Base-by-base conservation (phyloP, 1,139 yeast genomes). In the Sugiyamaella japonica region DNA sequence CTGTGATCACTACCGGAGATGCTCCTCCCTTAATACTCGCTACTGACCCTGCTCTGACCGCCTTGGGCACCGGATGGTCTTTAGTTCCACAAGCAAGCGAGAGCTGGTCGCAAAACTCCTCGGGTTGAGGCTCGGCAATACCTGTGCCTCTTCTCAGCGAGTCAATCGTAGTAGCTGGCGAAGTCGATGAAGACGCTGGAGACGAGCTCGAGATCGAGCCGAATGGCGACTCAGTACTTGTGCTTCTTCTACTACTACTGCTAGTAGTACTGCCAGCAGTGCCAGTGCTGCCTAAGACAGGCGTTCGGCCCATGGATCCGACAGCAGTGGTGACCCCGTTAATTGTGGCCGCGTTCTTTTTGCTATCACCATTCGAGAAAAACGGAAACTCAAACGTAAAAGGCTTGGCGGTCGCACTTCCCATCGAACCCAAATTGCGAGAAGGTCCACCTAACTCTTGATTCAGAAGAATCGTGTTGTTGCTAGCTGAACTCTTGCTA, bases 11-110 rank as follows among this genome's bases (percentile, higher is more conserved):
- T 6, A 61, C 57, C 1, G 57, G 52, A 3, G 53, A 52, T 6
- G 25, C 25, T 9, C 56, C 56, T 28, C 56, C 56, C 28, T 48
- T 53, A 16, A 54, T 38, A 23, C 51, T 39, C 6, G 25, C 25
- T 6, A 20, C 25, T 9, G 39, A 41, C 28, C 29, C 23, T 28
- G 51, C 15, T n/a, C n/a, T n/a, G n/a, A 36, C 17, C 17, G 59
- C 63, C 44, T 80, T 79, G 7, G 96, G 96, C 7, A 84, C 70
- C 2, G 96, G 96, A 58, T 63, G 52, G 16, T 64, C 66, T 37
- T 58, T 58, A n/a, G 85, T 85, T 15, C 97, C 97, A 70, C 98
- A 91, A 0, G 91, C 97, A 67, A 83, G 80, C 59, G 81, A 81
- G 63, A 91, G 76, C 64, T 84, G 81, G 28, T 79, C 80, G 67